Evolutionary conservation across 768 basidiomycete genomes (phyloP).

Genomic region (Phylloporus arenicola): DNA sequence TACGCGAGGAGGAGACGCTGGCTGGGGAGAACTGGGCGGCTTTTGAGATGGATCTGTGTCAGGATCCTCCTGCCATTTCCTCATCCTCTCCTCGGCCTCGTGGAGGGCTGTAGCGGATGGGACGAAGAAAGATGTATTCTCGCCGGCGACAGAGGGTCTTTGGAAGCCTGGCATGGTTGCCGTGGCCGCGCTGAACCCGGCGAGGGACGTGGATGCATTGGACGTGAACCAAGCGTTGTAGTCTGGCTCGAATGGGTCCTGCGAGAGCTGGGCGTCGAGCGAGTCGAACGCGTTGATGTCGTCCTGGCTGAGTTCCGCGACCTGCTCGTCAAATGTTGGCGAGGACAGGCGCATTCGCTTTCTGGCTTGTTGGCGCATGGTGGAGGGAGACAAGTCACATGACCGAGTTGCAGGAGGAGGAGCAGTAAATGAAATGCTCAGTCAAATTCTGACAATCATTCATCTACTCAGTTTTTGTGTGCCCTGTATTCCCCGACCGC

Average conservation of each 20-base stretch:
- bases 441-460: conserved; percentile 11
- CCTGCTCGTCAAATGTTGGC: conserved; percentile 55
- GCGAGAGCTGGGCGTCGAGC: conserved; percentile 43
- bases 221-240: conserved; percentile 49
- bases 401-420: conserved; percentile 1
- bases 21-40: conserved; percentile 2
- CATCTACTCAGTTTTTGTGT: conserved; percentile 22
- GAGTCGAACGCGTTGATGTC: conserved; percentile 52
- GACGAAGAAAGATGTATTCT: conserved; percentile 31
- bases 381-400: conserved; percentile 14
- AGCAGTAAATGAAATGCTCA: background rate
- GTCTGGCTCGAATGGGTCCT: conserved; percentile 33
- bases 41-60: conserved; percentile 21
- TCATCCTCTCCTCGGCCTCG: conserved; percentile 49
- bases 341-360: conserved; percentile 65
- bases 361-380: conserved; percentile 36
- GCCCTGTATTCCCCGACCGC: conserved; percentile 25
- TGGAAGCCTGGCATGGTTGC: conserved; percentile 18
- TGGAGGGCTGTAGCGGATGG: conserved; percentile 54
- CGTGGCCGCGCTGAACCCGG: conserved; percentile 37
- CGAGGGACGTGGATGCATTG: conserved; percentile 21
- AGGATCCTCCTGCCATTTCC: conserved; percentile 42
- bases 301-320: conserved; percentile 48
- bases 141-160: conserved; percentile 8
- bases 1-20: conserved; percentile 20